Conservation (phyloP, 75 land plant species). For the Cunninghamia lanceolata region DNA sequence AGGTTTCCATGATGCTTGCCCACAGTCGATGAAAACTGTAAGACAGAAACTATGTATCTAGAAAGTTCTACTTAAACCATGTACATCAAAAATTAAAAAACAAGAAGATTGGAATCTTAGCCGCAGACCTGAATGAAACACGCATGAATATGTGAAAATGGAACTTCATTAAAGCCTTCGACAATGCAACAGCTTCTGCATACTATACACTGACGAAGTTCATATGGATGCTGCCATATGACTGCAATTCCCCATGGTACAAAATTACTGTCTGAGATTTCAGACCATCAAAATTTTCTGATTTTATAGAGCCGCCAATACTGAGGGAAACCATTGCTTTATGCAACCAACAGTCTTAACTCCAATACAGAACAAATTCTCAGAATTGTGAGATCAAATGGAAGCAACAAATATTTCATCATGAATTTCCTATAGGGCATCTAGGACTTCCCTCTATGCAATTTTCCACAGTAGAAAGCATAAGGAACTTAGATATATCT, state of each 20-base stretch:
- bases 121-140: conserved; percentile 5
- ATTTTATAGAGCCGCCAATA: neutral
- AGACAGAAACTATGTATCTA: neutral
- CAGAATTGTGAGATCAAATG: neutral
- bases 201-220: neutral
- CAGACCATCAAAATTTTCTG: neutral
- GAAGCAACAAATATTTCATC: neutral
- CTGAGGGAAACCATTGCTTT: neutral
- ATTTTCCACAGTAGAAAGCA: neutral
- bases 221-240: neutral
- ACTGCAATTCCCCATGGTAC: neutral
- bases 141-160: neutral
- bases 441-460: neutral
- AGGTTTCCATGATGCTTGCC: neutral
- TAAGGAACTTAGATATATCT: neutral
- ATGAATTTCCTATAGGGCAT: neutral
- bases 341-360: neutral
- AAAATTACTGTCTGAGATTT: neutral
- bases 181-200: neutral
- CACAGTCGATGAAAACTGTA: neutral
- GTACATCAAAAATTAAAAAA: neutral
- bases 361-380: neutral
- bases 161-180: conserved; percentile 1
- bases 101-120: neutral
- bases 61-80: neutral